Base-by-base conservation (phyloP, 306 rosid genomes). In the Herpetospermum pedunculosum region DNA sequence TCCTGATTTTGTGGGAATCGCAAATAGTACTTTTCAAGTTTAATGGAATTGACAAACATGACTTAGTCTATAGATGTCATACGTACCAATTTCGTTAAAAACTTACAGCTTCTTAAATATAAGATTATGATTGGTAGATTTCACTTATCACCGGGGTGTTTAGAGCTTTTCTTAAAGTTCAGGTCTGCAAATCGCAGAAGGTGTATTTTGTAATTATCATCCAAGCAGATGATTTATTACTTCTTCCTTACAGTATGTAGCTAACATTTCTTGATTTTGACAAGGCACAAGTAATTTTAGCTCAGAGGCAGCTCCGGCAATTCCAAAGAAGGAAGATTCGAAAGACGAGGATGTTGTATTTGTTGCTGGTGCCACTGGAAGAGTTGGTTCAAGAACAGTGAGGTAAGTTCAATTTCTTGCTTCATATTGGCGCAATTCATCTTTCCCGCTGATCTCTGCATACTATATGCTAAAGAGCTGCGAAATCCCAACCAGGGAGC, bases 291-390 rank as follows among this genome's bases (percentile, higher is more conserved):
- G 72, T 64, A 83, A 79, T 67, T 76, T 77, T 62, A 81, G 75
- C 77, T 74, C 77, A 46, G 80, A 71, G 73, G 50, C 79, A 47
- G 81, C 74, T 59, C 83, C 82, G 75, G 85, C 77, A 57, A 48
- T 49, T 37, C 26, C 84, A 8, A 87, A 84, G 77, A 85, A 82
- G 75, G 84, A 63, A 43, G 83, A 77, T 65, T 64, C 79, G 44
- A 87, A 84, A 78, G 91, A 94, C 80, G 92, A 84, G 16, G 84
- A 90, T 79, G 72, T 91, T 19, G 97, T 84, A n/a, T 94, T 94
- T 82, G 96, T 94, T 75, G 98, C 98, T n/a, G 98, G 98, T 57
- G 97, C 98, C 63, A 91, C 97, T 47, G 98, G 98, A 50, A 89
- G 18, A 85, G 98, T 94, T 81, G 98, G 98, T 73, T 94, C 96